A percentile compares a stretch with the other conserved stretches of the same genome.
phyloP scores from a whole-genome alignment of 306 rosid genomes.

The Ochetophila trinervis region DNA sequence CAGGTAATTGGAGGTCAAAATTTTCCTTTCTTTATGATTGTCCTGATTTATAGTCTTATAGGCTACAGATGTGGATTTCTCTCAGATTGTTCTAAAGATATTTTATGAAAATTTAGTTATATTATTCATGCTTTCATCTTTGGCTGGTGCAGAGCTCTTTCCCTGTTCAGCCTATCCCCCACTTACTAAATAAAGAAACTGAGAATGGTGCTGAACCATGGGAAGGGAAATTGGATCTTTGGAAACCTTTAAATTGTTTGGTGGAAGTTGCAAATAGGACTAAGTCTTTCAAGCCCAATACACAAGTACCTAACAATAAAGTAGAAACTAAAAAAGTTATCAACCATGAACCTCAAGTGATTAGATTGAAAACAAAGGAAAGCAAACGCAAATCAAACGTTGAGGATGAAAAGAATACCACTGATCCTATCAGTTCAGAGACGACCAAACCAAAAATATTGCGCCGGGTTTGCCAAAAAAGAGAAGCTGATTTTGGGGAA shows the following conservation, averaged over 20 bases:
- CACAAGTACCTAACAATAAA: constrained; percentile 56
- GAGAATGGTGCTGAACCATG: constrained; percentile 55
- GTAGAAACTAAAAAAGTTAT: constrained; percentile 38
- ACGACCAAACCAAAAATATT: constrained; percentile 52
- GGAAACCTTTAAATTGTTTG: constrained; percentile 88
- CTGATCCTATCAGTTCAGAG: constrained; percentile 40
- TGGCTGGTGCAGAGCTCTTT: constrained; percentile 51
- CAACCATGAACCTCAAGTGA: constrained; percentile 43
- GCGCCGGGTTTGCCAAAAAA: constrained; percentile 68
- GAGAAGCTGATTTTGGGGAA: constrained; percentile 49
- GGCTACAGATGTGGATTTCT: constrained; percentile 6
- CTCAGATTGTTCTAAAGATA: not conserved
- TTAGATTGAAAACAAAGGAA: constrained; percentile 59
- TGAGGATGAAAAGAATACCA: constrained; percentile 54
- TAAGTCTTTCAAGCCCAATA: constrained; percentile 68
- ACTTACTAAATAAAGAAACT: constrained; percentile 49
- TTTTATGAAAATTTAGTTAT: constrained; percentile 19
- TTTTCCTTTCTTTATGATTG: constrained; percentile 19
- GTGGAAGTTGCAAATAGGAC: constrained; percentile 92
- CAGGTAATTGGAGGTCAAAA: constrained; percentile 44
- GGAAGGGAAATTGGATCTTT: constrained; percentile 75
- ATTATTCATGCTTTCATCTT: constrained; percentile 14
- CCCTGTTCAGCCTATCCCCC: constrained; percentile 53
- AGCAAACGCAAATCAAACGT: constrained; percentile 55
- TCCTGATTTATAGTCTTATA: not conserved